Evolutionary conservation across 306 rosid genomes (phyloP), one percentile per base, ranked within the genome.

Genomic region (Corylus americana): DNA sequence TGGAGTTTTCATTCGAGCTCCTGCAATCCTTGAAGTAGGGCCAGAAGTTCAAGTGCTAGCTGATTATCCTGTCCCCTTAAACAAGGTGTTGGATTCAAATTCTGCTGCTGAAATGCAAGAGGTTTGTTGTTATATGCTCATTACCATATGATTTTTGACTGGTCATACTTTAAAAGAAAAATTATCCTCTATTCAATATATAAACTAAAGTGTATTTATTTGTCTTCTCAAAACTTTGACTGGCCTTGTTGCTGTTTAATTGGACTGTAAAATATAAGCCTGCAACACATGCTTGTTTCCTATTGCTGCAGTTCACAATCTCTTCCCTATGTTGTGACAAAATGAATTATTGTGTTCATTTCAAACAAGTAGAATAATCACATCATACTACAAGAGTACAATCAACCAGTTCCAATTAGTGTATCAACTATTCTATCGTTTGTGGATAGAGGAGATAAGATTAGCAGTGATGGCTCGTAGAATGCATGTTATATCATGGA

Each of bases 1-100:
- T 68, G 99, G 94, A 61, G 80, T 95, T 84, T 95, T 91, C 89
- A 93, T 95, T 76, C 98, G 96, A 45, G 99, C 99, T 76, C 99
- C 99, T 17, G 99, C 96, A 74, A 93, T 95, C 73, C 87, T 95
- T 84, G 98, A 93, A 12, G 92, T 79, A 55, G 99, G 99, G 20
- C 90, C 99, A n/a, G 96, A 86, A 70, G 98, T 93, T 80, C 89
- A 91, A 84, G 94, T 93, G 74, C 87, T 93, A 45, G 98, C 94
- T 82, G 92, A 85, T 50, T 89, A 80, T 87, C 78, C 89, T 55
- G 90, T 89, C 72, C 82, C 87, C 48, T 82, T 89, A 55, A 59
- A 75, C 67, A 63, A 77, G 48, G 35, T 57, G 58, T 75, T 37
- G 69, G 82, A 50, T 83, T 79, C 85, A 69, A 88, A 82, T 75